A percentile compares a stretch with the other conserved stretches of the same genome.
These are phyloP conservation scores for Wolfiporia cocos DNA, from an alignment of 1,284 basidiomycete genomes.

Conservation along the genomic window DNA sequence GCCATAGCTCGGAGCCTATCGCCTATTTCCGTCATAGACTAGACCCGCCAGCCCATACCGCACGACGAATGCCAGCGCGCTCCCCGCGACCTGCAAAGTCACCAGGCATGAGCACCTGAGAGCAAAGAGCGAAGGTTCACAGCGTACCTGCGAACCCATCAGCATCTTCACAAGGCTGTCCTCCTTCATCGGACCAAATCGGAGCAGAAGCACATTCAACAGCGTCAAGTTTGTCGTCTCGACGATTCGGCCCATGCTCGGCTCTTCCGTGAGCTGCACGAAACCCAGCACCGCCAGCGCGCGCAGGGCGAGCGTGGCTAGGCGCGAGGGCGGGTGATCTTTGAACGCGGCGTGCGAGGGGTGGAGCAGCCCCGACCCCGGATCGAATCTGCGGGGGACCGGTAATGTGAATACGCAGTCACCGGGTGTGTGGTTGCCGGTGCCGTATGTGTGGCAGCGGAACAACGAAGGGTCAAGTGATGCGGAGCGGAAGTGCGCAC, in stretches of 20 bases:
- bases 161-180: constrained; percentile 68
- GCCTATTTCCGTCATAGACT: constrained; percentile 85
- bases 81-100: constrained; percentile 53
- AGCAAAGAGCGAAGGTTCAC: neutral
- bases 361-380: constrained; percentile 63
- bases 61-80: constrained; percentile 73
- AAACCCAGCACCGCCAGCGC: constrained; percentile 58
- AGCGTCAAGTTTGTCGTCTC: constrained; percentile 86
- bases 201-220: constrained; percentile 76
- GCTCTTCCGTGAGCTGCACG: constrained; percentile 57
- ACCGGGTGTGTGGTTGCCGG: too few relatives aligned
- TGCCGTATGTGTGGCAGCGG: too few relatives aligned
- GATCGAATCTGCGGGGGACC: constrained; percentile 53
- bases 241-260: constrained; percentile 48
- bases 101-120: neutral
- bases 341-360: constrained; percentile 68
- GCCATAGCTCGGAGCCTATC: too few relatives aligned
- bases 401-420: constrained; percentile 4
- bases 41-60: constrained; percentile 85
- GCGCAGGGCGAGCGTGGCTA: constrained; percentile 50
- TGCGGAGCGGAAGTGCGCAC: constrained; percentile 20
- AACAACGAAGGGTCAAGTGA: constrained; percentile 6
- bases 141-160: constrained; percentile 62
- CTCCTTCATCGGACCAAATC: constrained; percentile 79
- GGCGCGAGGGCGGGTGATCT: constrained; percentile 36